Base-by-base conservation (phyloP, 1,139 yeast species). In the Suhomyces yuchorum region DNA sequence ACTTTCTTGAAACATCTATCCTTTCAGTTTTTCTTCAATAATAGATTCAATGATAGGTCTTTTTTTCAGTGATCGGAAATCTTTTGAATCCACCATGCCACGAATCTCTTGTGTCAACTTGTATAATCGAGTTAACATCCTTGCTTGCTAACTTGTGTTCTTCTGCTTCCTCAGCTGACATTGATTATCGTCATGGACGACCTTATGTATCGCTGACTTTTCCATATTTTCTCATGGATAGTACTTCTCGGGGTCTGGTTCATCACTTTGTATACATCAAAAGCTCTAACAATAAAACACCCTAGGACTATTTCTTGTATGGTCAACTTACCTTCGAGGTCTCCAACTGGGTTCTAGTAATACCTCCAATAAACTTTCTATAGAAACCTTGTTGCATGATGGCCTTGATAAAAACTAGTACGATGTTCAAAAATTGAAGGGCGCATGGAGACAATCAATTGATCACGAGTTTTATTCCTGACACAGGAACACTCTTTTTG, bases 281-380 rank as follows among this genome's bases (percentile, higher is more conserved):
- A 26, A 3, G 2, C n/a, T 26, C 30, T 20, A 20, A 4, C 23
- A 20, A 20, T 20, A 20, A 20, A 20, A 20, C 7, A 7, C 17
- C 26, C 26, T 18, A n/a, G 69, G 91, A 91, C 87, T 84, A 26
- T 12, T 7, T 48, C 41, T 46, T 44, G 47, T 47, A 20, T 32
- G 26, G 2, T 11, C 9, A n/a, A 75, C 84, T 51, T 71, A 80
- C 85, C 66, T 87, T 80, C 51, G 80, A 82, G 2, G 88, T 82
- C 62, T 86, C 93, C 55, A 86, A 74, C 66, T 82, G 86, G 0
- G 87, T 78, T 60, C 88, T 73, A 22, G 78, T 70, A 39, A 75
- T 62, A 8, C 71, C 73, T 15, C 70, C 69, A 15, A 73, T 56
- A 40, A 72, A 68, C 51, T 62, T 65, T 40, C 67, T 57, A 47